phyloP scores from a whole-genome alignment of 352 stramenopile species.

The Phytopythium ostracodes region DNA sequence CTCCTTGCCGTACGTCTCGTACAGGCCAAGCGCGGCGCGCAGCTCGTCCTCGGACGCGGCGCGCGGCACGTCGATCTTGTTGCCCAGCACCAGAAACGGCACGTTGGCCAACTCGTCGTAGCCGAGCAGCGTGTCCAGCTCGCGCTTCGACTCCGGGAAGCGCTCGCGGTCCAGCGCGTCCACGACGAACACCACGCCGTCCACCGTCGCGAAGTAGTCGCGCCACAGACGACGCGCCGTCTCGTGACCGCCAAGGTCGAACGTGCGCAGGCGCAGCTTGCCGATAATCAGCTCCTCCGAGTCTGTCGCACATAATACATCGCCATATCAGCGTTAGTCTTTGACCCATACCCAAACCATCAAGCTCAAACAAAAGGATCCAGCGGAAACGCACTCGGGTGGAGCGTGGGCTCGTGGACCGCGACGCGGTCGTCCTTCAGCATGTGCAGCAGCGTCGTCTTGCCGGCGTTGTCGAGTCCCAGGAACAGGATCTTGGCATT shows the following conservation, averaged over 20 bases:
- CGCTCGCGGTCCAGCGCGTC: conserved; percentile 97
- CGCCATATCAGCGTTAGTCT: neutral
- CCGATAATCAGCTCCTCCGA: conserved; percentile 92
- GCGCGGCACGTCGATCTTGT: conserved; percentile 99
- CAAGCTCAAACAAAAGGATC: neutral
- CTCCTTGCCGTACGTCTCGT: conserved; percentile 99
- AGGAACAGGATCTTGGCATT: conserved; percentile 99
- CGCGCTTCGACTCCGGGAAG: conserved; percentile 99
- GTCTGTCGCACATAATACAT: conserved; percentile 33
- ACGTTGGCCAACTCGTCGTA: conserved; percentile 98
- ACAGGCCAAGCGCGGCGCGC: conserved; percentile 93
- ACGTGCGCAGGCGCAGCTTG: conserved; percentile 99
- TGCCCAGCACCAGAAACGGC: conserved; percentile 99
- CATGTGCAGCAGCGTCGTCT: conserved; percentile 99
- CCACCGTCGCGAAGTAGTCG: conserved; percentile 99
- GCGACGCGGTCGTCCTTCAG: conserved; percentile 98
- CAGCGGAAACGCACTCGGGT: conserved; percentile 79
- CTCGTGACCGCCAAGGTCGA: conserved; percentile 99
- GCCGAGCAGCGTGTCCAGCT: conserved; percentile 96
- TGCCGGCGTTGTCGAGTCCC: conserved; percentile 99
- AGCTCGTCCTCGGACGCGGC: conserved; percentile 99
- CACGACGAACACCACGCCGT: conserved; percentile 99
- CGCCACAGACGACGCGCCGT: conserved; percentile 97
- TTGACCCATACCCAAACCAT: neutral
- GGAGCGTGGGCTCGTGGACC: conserved; percentile 94